A percentile compares a stretch with the other conserved stretches of the same genome.
These are phyloP conservation scores for Mimosa bimucronata DNA, from an alignment of 306 rosid species.

Conservation along the genomic window DNA sequence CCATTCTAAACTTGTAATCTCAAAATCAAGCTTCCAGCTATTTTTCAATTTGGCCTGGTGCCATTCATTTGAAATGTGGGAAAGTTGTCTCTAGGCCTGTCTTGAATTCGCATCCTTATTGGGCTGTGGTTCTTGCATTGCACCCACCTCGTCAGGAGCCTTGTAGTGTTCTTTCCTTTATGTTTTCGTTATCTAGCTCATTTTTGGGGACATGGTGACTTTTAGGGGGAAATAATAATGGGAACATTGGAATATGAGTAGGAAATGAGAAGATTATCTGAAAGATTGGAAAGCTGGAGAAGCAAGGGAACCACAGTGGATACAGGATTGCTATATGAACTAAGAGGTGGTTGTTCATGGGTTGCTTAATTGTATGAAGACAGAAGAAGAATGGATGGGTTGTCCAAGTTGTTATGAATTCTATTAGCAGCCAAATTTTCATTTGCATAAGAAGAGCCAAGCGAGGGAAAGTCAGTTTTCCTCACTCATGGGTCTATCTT, in stretches of 20 bases:
- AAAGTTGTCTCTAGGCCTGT: too few species aligned
- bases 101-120: too few species aligned
- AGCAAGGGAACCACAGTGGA: too few species aligned
- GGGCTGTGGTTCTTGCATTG: not conserved
- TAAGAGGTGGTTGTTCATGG: not conserved
- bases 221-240: not conserved
- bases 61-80: too few species aligned
- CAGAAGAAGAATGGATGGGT: not conserved
- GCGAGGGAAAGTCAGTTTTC: conserved; percentile 23
- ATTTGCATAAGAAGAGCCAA: not conserved
- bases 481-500: not conserved
- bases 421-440: not conserved
- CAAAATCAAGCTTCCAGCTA: conserved; percentile 24
- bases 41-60: too few species aligned
- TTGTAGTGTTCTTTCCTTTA: not conserved
- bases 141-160: not conserved
- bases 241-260: not conserved
- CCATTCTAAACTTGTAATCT: conserved; percentile 1
- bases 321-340: too few species aligned
- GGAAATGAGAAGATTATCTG: not conserved
- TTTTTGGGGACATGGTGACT: not conserved
- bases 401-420: not conserved
- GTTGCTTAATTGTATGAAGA: not conserved
- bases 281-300: not conserved
- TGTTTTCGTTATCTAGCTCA: too few species aligned